Percentiles rank a stretch among this genome's conserved stretches.
These are phyloP conservation scores for Phialemonium atrogriseum DNA, from an alignment of 2,329 filamentous ascomycete species.

Conservation along the genomic window DNA sequence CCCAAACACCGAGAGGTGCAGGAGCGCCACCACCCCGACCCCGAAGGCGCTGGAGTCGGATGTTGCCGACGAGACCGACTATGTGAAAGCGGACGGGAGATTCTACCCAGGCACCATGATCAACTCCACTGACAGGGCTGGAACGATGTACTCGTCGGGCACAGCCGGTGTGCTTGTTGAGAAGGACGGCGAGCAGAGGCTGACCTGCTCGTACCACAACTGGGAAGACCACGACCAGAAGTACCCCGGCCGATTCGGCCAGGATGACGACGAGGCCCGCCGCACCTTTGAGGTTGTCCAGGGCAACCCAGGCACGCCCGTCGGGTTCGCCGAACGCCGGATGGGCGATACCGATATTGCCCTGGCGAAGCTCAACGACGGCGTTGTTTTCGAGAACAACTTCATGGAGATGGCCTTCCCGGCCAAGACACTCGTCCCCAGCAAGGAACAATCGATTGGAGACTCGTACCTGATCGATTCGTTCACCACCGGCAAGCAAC, in stretches of 20 bases:
- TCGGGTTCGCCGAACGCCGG: constrained; percentile 2
- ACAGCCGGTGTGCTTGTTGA: constrained; percentile 2
- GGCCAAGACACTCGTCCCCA: constrained; percentile 2
- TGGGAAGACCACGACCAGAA: constrained; percentile 3
- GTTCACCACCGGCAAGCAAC: constrained; percentile 1
- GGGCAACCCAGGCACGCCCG: constrained; percentile 1
- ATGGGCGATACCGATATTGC: constrained; percentile 3
- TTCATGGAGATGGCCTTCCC: constrained; percentile 2
- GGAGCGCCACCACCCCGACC: background rate
- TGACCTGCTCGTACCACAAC: constrained; percentile 4
- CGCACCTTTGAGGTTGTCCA: constrained; percentile 1
- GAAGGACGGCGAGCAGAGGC: background rate
- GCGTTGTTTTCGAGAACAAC: constrained; percentile 2
- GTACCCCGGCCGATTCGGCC: background rate
- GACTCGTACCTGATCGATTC: constrained; percentile 2
- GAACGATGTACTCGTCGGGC: background rate
- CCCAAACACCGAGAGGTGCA: background rate
- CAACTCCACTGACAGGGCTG: background rate
- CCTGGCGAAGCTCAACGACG: constrained; percentile 2
- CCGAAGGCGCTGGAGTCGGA: too few relatives aligned
- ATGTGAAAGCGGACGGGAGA: constrained; percentile 4
- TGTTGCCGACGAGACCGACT: background rate
- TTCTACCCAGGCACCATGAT: constrained; percentile 38
- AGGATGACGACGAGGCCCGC: constrained; percentile 1
- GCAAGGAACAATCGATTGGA: background rate